These are phyloP conservation scores for Naganishia randhawae DNA, from an alignment of 768 basidiomycete genomes.

Conservation along the genomic window DNA sequence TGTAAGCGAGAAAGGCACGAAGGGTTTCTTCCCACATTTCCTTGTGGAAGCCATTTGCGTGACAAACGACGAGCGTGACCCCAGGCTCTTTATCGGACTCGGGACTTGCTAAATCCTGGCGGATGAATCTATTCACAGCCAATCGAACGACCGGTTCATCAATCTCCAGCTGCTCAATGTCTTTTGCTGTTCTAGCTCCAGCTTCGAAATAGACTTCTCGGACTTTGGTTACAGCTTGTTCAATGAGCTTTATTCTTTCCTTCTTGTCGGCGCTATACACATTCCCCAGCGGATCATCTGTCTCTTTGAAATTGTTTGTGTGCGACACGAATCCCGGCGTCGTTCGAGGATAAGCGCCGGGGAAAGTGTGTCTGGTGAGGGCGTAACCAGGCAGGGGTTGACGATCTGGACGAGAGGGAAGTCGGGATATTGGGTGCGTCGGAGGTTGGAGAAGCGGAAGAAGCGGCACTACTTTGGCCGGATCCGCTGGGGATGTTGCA, in stretches of 20 bases:
- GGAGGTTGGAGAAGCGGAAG: slow-evolving; percentile 22
- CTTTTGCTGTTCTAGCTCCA: slow-evolving; percentile 3
- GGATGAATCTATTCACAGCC: slow-evolving; percentile 67
- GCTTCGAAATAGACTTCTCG: neutral
- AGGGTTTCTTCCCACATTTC: slow-evolving; percentile 82
- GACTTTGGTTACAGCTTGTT: slow-evolving; percentile 25
- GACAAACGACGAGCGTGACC: slow-evolving; percentile 69
- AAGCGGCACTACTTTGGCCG: neutral
- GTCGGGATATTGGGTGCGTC: neutral
- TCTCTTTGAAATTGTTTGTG: slow-evolving; percentile 11
- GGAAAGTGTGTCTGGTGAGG: slow-evolving; percentile 37
- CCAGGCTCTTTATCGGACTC: slow-evolving; percentile 50
- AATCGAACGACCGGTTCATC: slow-evolving; percentile 58
- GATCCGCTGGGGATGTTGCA: slow-evolving; percentile 16
- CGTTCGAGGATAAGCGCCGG: slow-evolving; percentile 37
- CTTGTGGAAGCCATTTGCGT: slow-evolving; percentile 84
- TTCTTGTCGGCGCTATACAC: slow-evolving; percentile 28
- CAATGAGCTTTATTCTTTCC: slow-evolving; percentile 32
- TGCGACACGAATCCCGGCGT: neutral
- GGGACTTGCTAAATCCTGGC: slow-evolving; percentile 26
- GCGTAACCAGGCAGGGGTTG: slow-evolving; percentile 1
- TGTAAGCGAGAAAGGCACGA: slow-evolving; percentile 40
- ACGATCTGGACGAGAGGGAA: neutral
- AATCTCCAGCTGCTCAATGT: slow-evolving; percentile 36
- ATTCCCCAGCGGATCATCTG: slow-evolving; percentile 6